phyloP scores from a whole-genome alignment of 495 filamentous ascomycete genomes.

The Daldinia caldariorum region DNA sequence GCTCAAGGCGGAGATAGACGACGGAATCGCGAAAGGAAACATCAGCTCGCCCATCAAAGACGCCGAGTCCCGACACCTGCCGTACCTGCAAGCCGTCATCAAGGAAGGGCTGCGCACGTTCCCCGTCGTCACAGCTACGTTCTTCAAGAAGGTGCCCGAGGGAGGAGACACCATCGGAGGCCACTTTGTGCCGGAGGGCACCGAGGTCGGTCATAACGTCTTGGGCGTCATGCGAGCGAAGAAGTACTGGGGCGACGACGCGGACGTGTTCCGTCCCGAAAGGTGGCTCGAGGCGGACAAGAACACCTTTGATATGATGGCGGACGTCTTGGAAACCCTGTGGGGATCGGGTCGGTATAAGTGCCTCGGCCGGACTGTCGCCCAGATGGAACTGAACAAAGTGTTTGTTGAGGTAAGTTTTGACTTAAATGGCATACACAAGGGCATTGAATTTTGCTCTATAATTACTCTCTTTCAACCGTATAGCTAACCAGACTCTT shows the following conservation, averaged over 20 bases:
- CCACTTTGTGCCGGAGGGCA: slow-evolving; percentile 43
- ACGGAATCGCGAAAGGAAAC: slow-evolving; percentile 39
- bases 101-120: slow-evolving; percentile 58
- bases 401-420: slow-evolving; percentile 61
- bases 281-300: slow-evolving; percentile 56
- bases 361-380: slow-evolving; percentile 54
- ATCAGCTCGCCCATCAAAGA: slow-evolving; percentile 50
- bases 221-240: slow-evolving; percentile 38
- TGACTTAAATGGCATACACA: background rate
- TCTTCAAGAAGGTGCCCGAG: slow-evolving; percentile 43
- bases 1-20: slow-evolving; percentile 66
- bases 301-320: slow-evolving; percentile 50
- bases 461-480: background rate
- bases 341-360: slow-evolving; percentile 53
- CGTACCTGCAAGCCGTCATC: slow-evolving; percentile 60
- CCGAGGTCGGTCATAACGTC: slow-evolving; percentile 43
- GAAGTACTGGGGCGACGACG: slow-evolving; percentile 50
- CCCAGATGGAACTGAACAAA: slow-evolving; percentile 61
- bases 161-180: slow-evolving; percentile 45
- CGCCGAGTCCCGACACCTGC: slow-evolving; percentile 52
- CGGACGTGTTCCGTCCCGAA: slow-evolving; percentile 50
- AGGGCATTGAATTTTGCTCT: background rate
- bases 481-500: background rate
- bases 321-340: slow-evolving; percentile 45
- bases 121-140: slow-evolving; percentile 46